phyloP scores from a whole-genome alignment of 192 early-diverging fungal species.

The Podila verticillata region DNA sequence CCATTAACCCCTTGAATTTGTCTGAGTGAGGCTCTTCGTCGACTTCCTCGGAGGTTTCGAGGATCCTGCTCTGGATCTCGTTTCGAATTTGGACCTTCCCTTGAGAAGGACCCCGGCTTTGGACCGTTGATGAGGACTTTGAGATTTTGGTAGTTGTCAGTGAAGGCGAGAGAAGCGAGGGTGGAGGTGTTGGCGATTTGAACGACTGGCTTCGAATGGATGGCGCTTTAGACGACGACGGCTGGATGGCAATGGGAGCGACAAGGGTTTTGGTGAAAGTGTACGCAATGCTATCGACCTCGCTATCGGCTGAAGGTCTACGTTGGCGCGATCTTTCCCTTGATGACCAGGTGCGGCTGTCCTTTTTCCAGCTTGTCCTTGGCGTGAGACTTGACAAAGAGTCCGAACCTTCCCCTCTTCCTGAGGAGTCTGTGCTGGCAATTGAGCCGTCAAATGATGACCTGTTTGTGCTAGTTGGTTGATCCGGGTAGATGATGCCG shows the following conservation, averaged over 20 bases:
- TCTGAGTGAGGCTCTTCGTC: background rate
- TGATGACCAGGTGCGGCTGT: background rate
- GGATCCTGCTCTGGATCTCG: background rate
- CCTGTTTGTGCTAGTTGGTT: background rate
- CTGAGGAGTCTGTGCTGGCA: background rate
- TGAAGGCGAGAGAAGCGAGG: background rate
- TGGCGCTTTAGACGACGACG: background rate
- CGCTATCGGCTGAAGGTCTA: background rate
- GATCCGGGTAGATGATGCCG: background rate
- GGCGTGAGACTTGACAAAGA: background rate
- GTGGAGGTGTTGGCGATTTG: slow-evolving; percentile 4
- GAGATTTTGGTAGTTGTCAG: background rate
- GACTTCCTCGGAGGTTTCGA: background rate
- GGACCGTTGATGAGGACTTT: background rate
- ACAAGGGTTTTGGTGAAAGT: background rate
- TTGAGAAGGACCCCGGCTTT: background rate
- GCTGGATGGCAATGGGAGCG: background rate
- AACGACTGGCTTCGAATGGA: slow-evolving; percentile 3
- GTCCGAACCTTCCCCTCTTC: background rate
- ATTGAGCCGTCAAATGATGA: background rate
- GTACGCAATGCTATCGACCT: background rate
- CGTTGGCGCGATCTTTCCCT: background rate
- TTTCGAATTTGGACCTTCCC: background rate
- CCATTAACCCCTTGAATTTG: background rate
- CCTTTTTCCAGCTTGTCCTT: background rate